Evolutionary conservation across 495 filamentous ascomycete species (phyloP).

Genomic region (Penicillium daleae): DNA sequence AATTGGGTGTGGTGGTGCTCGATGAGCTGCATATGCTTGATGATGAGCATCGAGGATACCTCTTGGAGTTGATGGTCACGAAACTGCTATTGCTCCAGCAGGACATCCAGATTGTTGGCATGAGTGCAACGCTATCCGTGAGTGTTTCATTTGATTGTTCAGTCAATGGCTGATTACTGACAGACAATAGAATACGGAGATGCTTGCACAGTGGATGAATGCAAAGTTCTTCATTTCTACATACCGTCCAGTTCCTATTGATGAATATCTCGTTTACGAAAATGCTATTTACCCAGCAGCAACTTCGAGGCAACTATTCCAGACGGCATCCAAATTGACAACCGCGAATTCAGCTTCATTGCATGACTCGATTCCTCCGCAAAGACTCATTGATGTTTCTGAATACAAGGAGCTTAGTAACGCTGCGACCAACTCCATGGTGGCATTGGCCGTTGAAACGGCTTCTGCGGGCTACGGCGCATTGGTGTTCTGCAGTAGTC

Average conservation of each 20-base stretch:
- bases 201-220: conserved; percentile 72
- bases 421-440: conserved; percentile 67
- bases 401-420: conserved; percentile 63
- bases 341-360: conserved; percentile 30
- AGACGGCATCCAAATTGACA: conserved; percentile 59
- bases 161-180: not conserved
- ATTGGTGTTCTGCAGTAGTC: conserved; percentile 76
- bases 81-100: conserved; percentile 73
- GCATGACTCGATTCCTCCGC: conserved; percentile 44
- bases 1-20: conserved; percentile 70
- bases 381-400: conserved; percentile 58
- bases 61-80: conserved; percentile 79
- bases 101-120: conserved; percentile 74
- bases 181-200: conserved; percentile 60
- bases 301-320: conserved; percentile 64
- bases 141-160: not conserved
- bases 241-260: conserved; percentile 74
- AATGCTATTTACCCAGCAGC: conserved; percentile 68
- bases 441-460: conserved; percentile 70
- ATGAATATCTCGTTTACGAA: conserved; percentile 78
- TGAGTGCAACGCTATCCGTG: conserved; percentile 81
- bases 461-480: conserved; percentile 69
- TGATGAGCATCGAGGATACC: conserved; percentile 77
- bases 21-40: conserved; percentile 86
- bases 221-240: conserved; percentile 74